These are phyloP conservation scores for Mitragyna speciosa DNA, from an alignment of 257 asterid genomes.

Conservation along the genomic window DNA sequence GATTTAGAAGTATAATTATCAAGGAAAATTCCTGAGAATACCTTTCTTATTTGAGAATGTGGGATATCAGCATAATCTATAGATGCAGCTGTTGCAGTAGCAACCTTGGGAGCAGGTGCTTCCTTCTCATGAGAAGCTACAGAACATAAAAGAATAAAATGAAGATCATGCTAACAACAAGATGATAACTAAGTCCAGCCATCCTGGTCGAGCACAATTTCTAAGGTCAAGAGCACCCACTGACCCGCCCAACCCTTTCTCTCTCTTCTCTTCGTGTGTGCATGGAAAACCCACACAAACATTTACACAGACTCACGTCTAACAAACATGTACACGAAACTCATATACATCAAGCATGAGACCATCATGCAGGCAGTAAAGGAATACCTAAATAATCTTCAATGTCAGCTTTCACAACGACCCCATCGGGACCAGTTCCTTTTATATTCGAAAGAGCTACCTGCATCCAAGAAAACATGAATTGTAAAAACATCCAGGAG, in stretches of 20 bases:
- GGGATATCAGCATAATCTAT: conserved; percentile 80
- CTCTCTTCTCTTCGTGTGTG: not conserved
- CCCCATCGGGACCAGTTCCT: conserved; percentile 98
- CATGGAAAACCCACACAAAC: not conserved
- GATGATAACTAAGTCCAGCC: not conserved
- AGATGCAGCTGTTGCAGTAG: conserved; percentile 36
- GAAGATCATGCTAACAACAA: conserved; percentile 25
- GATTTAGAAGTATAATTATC: not conserved
- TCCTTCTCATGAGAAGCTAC: conserved; percentile 83
- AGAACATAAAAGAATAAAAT: conserved; percentile 6
- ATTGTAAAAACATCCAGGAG: conserved; percentile 4
- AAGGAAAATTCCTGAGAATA: conserved; percentile 25
- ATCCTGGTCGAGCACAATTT: not conserved
- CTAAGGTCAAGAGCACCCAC: not conserved
- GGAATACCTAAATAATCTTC: conserved; percentile 86
- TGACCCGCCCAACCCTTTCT: not conserved
- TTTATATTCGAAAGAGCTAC: conserved; percentile 69
- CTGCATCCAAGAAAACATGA: conserved; percentile 39
- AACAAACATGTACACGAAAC: not conserved
- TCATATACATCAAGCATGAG: conserved; percentile 12
- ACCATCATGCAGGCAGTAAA: conserved; percentile 9
- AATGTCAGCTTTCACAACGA: conserved; percentile 89
- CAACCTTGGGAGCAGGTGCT: conserved; percentile 61
- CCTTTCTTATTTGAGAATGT: conserved; percentile 92
- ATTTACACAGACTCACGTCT: not conserved